Evolutionary conservation across 139 green algal genomes (phyloP).

Genomic region (Chlorella sorokiniana): DNA sequence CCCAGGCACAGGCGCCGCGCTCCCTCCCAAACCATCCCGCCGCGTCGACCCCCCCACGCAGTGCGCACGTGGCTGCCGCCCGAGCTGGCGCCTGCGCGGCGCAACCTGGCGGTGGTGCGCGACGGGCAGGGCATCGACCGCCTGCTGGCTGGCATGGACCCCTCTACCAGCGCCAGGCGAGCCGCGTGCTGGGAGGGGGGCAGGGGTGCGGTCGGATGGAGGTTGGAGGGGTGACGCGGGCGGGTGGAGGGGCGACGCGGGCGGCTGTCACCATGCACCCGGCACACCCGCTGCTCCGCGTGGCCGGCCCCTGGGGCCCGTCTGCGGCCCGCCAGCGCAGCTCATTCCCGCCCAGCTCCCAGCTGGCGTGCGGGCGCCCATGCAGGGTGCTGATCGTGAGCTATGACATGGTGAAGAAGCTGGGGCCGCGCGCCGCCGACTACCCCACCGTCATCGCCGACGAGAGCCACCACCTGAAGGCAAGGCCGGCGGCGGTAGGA

Average conservation of each 20-base stretch:
- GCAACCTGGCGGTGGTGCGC: constrained; percentile 60
- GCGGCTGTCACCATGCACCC: too few species aligned
- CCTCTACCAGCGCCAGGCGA: neutral
- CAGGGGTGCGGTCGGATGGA: neutral
- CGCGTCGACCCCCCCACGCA: neutral
- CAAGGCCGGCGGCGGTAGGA: neutral
- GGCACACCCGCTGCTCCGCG: too few species aligned
- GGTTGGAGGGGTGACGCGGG: too few species aligned
- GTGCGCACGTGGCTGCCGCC: constrained; percentile 19
- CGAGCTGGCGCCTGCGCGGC: constrained; percentile 59
- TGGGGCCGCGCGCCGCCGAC: constrained; percentile 55
- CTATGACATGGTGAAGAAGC: constrained; percentile 82
- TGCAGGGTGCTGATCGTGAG: constrained; percentile 67
- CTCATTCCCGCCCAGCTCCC: too few species aligned
- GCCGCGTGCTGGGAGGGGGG: neutral
- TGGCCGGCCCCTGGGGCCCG: too few species aligned
- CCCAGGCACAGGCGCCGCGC: too few species aligned
- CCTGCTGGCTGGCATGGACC: constrained; percentile 7
- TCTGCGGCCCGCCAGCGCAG: too few species aligned
- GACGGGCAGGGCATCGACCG: constrained; percentile 5
- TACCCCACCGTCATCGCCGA: constrained; percentile 58
- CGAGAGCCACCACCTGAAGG: constrained; percentile 66
- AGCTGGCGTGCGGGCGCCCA: too few species aligned
- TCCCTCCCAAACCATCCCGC: too few species aligned
- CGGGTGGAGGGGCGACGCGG: too few species aligned